A percentile compares a stretch with the other conserved stretches of the same genome.
These are phyloP conservation scores for Lathyrus tuberosus DNA, from an alignment of 306 rosid genomes.

Conservation along the genomic window DNA sequence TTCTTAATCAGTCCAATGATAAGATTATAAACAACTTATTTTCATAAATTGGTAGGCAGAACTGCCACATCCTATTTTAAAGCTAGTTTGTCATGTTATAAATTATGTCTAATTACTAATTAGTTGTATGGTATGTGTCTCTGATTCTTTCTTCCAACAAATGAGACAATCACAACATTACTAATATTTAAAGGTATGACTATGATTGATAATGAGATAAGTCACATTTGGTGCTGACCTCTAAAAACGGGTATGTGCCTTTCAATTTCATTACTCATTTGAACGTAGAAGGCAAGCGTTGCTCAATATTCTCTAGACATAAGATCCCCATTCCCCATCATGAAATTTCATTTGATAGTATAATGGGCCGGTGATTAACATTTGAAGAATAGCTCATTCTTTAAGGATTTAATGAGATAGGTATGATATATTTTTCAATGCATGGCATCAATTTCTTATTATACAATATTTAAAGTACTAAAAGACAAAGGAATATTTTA, in stretches of 20 bases:
- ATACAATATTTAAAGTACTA: not conserved
- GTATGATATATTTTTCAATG: slow-evolving; percentile 30
- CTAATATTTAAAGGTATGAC: slow-evolving; percentile 3
- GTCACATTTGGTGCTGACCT: slow-evolving; percentile 33
- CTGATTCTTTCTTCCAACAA: slow-evolving; percentile 23
- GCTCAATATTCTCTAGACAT: no score
- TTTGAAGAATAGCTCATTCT: not conserved
- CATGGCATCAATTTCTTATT: slow-evolving; percentile 20
- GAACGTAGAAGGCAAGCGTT: slow-evolving; percentile 16
- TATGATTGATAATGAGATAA: slow-evolving; percentile 38
- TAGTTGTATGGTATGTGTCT: not conserved
- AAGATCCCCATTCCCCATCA: no score
- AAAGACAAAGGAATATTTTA: not conserved
- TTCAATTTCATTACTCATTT: slow-evolving; percentile 9
- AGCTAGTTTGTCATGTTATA: not conserved
- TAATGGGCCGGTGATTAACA: no score
- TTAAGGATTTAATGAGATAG: slow-evolving; percentile 21
- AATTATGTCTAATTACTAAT: not conserved
- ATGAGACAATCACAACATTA: not conserved
- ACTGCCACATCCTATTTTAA: not conserved
- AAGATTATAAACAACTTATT: not conserved
- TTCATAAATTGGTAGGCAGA: not conserved
- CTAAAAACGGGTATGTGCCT: not conserved
- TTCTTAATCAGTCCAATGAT: not conserved
- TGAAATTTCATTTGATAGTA: no score